phyloP scores from a whole-genome alignment of 192 early-diverging fungal species.

The Neocallimastix lanati region DNA sequence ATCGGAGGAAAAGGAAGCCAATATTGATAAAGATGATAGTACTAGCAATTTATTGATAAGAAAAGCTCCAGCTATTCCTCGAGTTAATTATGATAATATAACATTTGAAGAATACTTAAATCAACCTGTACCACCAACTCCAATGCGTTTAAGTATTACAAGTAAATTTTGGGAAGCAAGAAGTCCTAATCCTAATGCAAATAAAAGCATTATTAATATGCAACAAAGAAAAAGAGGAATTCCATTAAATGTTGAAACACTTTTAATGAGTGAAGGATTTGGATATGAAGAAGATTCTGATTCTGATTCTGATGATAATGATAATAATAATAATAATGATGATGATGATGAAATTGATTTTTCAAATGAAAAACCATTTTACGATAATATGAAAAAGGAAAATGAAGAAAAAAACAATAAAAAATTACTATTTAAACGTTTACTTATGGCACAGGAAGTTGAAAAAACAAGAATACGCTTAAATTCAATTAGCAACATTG shows the following conservation, averaged over 20 bases:
- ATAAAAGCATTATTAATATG: background rate
- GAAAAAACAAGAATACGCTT: background rate
- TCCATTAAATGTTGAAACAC: background rate
- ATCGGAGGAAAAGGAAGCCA: no score
- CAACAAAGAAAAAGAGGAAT: background rate
- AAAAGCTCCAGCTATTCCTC: background rate
- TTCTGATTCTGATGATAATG: no score
- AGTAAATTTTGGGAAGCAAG: background rate
- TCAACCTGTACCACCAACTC: background rate
- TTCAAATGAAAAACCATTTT: background rate
- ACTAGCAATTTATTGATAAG: background rate
- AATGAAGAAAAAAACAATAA: background rate
- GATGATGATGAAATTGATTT: background rate
- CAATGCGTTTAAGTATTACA: background rate
- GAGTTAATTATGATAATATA: background rate
- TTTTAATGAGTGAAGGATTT: background rate
- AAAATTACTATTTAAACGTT: background rate
- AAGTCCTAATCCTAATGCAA: background rate
- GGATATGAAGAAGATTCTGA: no score
- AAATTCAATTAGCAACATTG: background rate
- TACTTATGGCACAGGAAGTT: background rate
- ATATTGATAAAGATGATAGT: background rate
- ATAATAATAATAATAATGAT: background rate
- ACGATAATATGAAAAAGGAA: background rate
- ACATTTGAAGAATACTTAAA: background rate